Conservation (phyloP, 257 asterid species). For the Nicotiana obtusifolia region DNA sequence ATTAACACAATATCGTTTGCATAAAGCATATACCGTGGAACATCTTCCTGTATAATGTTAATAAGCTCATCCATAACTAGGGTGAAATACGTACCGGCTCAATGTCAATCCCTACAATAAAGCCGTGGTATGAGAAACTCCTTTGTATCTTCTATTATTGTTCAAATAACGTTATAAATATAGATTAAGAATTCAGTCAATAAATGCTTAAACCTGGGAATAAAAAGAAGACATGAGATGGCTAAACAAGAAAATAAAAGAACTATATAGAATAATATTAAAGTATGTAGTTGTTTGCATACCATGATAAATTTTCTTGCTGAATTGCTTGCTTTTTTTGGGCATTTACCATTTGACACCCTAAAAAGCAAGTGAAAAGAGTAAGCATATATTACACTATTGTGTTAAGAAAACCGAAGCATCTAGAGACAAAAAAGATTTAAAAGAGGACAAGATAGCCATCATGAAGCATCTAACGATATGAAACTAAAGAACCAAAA, state of each 20-base stretch:
- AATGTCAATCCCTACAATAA: neutral
- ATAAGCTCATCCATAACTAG: neutral
- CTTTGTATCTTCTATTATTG: neutral
- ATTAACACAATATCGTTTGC: neutral
- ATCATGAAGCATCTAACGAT: neutral
- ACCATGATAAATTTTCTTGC: slow-evolving; percentile 49
- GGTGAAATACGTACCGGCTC: neutral
- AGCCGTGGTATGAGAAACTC: neutral
- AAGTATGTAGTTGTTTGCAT: slow-evolving; percentile 18
- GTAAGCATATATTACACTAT: slow-evolving; percentile 16
- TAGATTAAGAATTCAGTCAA: neutral
- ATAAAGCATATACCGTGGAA: neutral
- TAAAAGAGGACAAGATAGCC: neutral
- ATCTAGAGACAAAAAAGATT: neutral
- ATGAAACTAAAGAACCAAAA: neutral
- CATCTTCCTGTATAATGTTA: neutral
- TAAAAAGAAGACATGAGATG: neutral
- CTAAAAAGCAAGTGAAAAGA: slow-evolving; percentile 22
- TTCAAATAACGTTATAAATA: neutral
- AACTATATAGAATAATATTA: neutral
- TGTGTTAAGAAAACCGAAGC: slow-evolving; percentile 16
- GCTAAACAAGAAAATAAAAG: neutral
- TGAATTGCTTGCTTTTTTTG: slow-evolving; percentile 26
- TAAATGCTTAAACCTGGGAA: neutral
- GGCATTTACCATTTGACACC: slow-evolving; percentile 31